Evolutionary conservation across 2,329 filamentous ascomycete species (phyloP).

Genomic region (Pseudopyricularia javanii): DNA sequence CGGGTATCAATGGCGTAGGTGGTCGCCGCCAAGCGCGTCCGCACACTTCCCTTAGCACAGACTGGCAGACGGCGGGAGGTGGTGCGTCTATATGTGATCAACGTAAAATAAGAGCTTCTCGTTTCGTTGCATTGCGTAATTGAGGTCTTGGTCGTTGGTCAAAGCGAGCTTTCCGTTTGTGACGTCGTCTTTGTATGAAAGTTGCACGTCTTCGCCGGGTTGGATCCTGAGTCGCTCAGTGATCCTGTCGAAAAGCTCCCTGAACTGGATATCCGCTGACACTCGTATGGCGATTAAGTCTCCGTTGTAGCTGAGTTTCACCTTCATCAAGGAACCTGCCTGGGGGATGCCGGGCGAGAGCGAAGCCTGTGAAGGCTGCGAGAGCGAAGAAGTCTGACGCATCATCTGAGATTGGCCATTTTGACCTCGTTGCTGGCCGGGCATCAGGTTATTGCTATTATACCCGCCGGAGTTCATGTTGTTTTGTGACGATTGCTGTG

Average conservation of each 20-base stretch:
- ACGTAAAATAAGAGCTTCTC: conserved; percentile 76
- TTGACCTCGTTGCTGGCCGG: neutral
- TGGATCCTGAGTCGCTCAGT: conserved; percentile 69
- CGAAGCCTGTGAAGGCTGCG: conserved; percentile 43
- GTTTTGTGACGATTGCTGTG: conserved; percentile 52
- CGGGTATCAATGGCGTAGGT: neutral
- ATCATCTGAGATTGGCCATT: conserved; percentile 21
- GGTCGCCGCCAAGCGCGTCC: neutral
- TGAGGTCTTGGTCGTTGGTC: conserved; percentile 68
- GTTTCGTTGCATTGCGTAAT: conserved; percentile 69
- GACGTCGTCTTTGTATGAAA: conserved; percentile 79
- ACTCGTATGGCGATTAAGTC: conserved; percentile 89
- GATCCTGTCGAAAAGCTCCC: conserved; percentile 72
- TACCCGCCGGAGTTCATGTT: conserved; percentile 48
- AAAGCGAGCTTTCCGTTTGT: conserved; percentile 64
- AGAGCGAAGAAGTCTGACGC: conserved; percentile 32
- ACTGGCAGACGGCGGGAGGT: neutral
- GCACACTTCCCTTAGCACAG: neutral
- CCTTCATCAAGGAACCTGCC: conserved; percentile 57
- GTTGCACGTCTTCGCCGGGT: conserved; percentile 54
- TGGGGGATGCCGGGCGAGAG: conserved; percentile 36
- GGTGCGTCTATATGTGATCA: conserved; percentile 28
- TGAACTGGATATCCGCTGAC: conserved; percentile 64
- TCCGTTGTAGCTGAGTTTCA: conserved; percentile 89
- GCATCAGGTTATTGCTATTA: conserved; percentile 15